Base-by-base conservation (phyloP, 176 grass and related monocot species). In the Hsuehochloa calcarea region DNA sequence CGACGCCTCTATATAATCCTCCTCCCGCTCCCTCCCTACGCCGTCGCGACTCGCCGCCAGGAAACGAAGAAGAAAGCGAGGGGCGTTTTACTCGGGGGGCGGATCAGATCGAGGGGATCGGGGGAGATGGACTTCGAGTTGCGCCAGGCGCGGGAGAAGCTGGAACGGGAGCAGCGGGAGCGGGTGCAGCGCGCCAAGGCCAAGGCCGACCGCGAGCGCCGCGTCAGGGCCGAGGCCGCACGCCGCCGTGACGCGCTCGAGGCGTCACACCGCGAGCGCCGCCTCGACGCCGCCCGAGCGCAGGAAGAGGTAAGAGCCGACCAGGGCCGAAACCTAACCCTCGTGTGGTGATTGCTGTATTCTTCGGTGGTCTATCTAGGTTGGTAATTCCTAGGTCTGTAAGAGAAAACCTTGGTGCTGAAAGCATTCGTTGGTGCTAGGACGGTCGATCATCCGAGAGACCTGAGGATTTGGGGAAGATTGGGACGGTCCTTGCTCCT, bases 121-220 rank as follows among this genome's bases (percentile, higher is more conserved):
- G 49, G 16, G 37, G 34, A 26, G 38, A 99, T 99, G 96, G 93
- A 99, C 82, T 96, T 99, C 84, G 96, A 99, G 84, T 58, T 94
- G 81, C 81, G 91, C 25, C 79, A 40, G 39, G 4, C 51, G 41
- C 68, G 91, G 72, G 91, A 96, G 91, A 94, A 96, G 90, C 81
- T 92, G 60, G 90, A 96, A 86, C 85, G 92, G 46, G 92, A 99
- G 86, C 89, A 99, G 84, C 81, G 85, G 86, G 96, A 94, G 69
- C 84, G 93, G 39, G 87, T 88, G 91, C 89, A 84, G 84, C 82
- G 91, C 31, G 85, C 31, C 31, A 34, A 34, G 31, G 93, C 86
- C 47, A 94, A 92, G 80, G 50, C 86, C 29, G 96, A 96, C 12
- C 86, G 86, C 56, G 93, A 99, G 85, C 85, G 76, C 65, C 85